phyloP scores from a whole-genome alignment of 1,139 yeast genomes.

The Scheffersomyces insectosa region DNA sequence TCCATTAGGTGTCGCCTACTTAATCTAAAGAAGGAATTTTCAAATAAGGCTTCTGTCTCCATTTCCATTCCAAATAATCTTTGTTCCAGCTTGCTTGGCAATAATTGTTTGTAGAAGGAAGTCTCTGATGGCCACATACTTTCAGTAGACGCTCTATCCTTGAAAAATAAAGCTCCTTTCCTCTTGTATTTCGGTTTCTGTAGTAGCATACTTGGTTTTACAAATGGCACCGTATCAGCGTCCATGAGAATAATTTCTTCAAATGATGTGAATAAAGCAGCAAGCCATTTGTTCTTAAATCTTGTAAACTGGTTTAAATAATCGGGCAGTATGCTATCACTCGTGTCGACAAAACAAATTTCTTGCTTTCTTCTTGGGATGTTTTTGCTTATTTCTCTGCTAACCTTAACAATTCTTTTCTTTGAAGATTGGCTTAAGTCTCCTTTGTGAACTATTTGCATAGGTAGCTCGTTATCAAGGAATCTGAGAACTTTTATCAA shows the following conservation, averaged over 20 bases:
- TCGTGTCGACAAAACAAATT: constrained; percentile 19
- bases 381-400: neutral
- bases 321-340: constrained; percentile 6
- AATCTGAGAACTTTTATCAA: constrained; percentile 31
- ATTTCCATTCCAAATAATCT: neutral
- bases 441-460: constrained; percentile 31
- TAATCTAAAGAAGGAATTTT: neutral
- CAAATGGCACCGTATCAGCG: constrained; percentile 19
- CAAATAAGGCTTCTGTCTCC: neutral
- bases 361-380: constrained; percentile 9
- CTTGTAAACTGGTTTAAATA: constrained; percentile 14
- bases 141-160: constrained; percentile 8
- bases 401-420: neutral
- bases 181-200: constrained; percentile 11
- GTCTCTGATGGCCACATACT: neutral
- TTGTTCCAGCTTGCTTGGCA: neutral
- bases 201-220: constrained; percentile 15
- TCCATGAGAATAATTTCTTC: constrained; percentile 22
- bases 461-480: constrained; percentile 33
- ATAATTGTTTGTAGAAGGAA: neutral
- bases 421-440: neutral
- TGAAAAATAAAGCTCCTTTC: constrained; percentile 20
- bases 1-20: neutral
- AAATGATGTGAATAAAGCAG: constrained; percentile 21
- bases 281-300: constrained; percentile 23